phyloP scores from a whole-genome alignment of 305 asterid species.

The Fraxinus sp. region DNA sequence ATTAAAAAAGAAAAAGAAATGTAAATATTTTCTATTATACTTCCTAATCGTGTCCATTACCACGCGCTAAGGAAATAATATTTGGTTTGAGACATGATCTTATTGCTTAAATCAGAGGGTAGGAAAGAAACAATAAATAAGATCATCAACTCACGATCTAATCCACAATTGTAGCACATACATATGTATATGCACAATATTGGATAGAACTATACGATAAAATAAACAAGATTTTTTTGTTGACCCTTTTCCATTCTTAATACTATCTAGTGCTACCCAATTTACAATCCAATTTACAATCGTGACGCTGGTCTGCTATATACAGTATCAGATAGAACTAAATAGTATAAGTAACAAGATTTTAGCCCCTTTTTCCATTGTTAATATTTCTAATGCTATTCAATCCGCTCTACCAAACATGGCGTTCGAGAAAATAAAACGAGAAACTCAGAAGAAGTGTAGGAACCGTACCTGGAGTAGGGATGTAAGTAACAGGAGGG shows the following conservation, averaged over 20 bases:
- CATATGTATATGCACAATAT: neutral
- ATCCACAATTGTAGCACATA: neutral
- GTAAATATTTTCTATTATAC: neutral
- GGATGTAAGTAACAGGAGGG: conserved; percentile 55
- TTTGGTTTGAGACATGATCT: neutral
- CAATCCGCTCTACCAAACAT: neutral
- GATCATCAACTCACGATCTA: neutral
- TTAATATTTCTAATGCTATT: neutral
- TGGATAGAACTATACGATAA: neutral
- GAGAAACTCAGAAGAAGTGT: neutral
- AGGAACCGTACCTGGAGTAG: conserved; percentile 62
- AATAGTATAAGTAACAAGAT: neutral
- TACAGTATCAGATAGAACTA: too few species aligned
- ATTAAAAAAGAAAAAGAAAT: neutral
- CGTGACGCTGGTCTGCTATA: neutral
- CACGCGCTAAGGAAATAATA: neutral
- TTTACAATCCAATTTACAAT: neutral
- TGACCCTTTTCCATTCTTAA: neutral
- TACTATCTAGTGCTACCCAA: neutral
- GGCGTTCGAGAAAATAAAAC: neutral
- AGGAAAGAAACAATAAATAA: neutral
- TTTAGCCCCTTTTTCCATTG: neutral
- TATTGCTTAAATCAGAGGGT: neutral
- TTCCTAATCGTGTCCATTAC: neutral
- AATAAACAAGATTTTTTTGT: neutral